A percentile compares a stretch with the other conserved stretches of the same genome.
phyloP scores from a whole-genome alignment of 192 early-diverging fungal species.

The Rhizophagus clarus region DNA sequence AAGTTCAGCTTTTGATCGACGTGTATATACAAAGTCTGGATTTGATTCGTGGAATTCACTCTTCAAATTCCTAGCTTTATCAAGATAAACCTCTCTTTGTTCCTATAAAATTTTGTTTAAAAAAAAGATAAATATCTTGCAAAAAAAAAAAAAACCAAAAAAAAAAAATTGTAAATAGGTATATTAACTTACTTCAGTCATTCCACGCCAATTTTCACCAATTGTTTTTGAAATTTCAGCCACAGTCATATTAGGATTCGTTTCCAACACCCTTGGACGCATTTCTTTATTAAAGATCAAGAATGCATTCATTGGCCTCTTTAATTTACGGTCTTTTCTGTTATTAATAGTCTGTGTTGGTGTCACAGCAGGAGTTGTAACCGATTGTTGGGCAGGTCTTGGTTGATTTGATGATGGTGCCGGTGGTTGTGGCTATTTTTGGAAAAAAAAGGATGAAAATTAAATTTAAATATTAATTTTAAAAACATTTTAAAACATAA shows the following conservation, averaged over 20 bases:
- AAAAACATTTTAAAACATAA: background rate
- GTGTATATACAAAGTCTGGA: constrained; percentile 60
- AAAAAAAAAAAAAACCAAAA: background rate
- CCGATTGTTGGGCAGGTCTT: background rate
- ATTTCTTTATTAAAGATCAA: constrained; percentile 64
- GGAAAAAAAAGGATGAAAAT: background rate
- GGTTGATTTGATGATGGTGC: background rate
- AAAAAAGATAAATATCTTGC: background rate
- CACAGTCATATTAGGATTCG: constrained; percentile 59
- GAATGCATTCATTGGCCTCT: constrained; percentile 63
- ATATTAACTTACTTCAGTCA: constrained; percentile 39
- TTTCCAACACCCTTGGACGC: constrained; percentile 54
- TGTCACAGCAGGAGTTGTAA: constrained; percentile 20
- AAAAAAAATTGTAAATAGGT: background rate
- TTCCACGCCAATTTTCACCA: constrained; percentile 54
- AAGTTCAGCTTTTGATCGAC: constrained; percentile 61
- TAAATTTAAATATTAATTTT: background rate
- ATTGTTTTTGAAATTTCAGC: constrained; percentile 60
- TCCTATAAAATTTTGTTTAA: constrained; percentile 33
- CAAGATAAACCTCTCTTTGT: constrained; percentile 46
- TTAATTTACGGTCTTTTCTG: constrained; percentile 46
- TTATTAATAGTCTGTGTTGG: constrained; percentile 27
- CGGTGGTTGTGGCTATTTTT: background rate
- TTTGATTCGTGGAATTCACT: constrained; percentile 52
- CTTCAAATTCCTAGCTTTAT: constrained; percentile 51